These are phyloP conservation scores for Microcyclospora pomicola DNA, from an alignment of 2,329 filamentous ascomycete genomes.

Conservation along the genomic window DNA sequence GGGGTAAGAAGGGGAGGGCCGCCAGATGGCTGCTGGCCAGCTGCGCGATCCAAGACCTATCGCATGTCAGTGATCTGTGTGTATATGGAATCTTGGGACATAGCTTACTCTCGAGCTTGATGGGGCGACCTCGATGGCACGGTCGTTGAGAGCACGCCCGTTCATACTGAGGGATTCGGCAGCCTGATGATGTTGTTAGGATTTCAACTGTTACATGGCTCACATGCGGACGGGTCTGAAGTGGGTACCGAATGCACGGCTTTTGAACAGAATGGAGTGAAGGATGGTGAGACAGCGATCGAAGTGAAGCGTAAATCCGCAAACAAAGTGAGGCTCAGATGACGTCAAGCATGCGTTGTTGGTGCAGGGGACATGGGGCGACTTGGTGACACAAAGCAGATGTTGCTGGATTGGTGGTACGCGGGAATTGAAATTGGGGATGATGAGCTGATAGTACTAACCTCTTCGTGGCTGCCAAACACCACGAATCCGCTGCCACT, in stretches of 20 bases:
- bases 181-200: slow-evolving; percentile 42
- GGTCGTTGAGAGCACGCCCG: slow-evolving; percentile 91
- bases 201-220: too few species aligned
- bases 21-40: slow-evolving; percentile 41
- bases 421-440: too few species aligned
- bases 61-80: neutral
- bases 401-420: too few species aligned
- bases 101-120: slow-evolving; percentile 65
- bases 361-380: too few species aligned
- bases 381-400: too few species aligned
- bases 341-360: neutral
- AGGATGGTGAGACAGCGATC: neutral
- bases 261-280: too few species aligned
- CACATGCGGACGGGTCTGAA: too few species aligned
- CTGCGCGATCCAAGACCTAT: slow-evolving; percentile 72
- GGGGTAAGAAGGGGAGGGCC: slow-evolving; percentile 62
- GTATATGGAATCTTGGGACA: too few species aligned
- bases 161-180: slow-evolving; percentile 99
- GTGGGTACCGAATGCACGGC: too few species aligned
- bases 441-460: slow-evolving; percentile 34
- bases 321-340: slow-evolving; percentile 3
- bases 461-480: slow-evolving; percentile 98
- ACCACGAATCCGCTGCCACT: slow-evolving; percentile 96
- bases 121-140: slow-evolving; percentile 95
- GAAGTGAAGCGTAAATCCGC: too few species aligned